Percentiles rank a stretch among this genome's conserved stretches.
These are phyloP conservation scores for Polytrichum formosum DNA, from an alignment of 225 moss, liverwort and hornwort species.

Conservation along the genomic window DNA sequence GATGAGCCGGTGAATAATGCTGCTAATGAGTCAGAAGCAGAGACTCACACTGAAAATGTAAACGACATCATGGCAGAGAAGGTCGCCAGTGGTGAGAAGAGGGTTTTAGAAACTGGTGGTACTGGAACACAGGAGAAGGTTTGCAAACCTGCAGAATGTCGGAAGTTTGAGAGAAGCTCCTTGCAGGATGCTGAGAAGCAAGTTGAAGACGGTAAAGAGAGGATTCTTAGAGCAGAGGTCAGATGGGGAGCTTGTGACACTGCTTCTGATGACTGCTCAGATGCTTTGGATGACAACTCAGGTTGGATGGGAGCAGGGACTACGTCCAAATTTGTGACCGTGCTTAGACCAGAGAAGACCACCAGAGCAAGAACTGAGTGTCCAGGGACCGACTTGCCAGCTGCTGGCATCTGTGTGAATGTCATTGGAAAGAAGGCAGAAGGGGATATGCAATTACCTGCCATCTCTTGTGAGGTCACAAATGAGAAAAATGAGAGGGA, in stretches of 20 bases:
- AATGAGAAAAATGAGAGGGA: neutral
- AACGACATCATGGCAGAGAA: neutral
- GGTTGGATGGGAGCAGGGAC: neutral
- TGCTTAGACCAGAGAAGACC: conserved; percentile 2
- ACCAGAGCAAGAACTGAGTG: neutral
- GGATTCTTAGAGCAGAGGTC: neutral
- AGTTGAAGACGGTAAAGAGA: neutral
- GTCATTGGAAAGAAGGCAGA: neutral
- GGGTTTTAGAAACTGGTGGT: neutral
- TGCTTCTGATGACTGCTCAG: neutral
- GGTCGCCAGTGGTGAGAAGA: neutral
- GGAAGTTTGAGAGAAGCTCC: neutral
- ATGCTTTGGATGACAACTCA: neutral
- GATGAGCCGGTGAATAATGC: neutral
- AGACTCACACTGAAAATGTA: neutral
- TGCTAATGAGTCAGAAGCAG: neutral
- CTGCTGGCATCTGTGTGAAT: too few relatives aligned
- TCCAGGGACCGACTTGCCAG: neutral
- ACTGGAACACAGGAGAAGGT: neutral
- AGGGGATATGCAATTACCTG: neutral
- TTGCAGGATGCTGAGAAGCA: neutral
- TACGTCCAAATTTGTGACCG: neutral
- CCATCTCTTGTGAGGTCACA: neutral
- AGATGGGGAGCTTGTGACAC: neutral
- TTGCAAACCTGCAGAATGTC: neutral